These are phyloP conservation scores for Penicillium italicum DNA, from an alignment of 2,329 filamentous ascomycete species.

Conservation along the genomic window DNA sequence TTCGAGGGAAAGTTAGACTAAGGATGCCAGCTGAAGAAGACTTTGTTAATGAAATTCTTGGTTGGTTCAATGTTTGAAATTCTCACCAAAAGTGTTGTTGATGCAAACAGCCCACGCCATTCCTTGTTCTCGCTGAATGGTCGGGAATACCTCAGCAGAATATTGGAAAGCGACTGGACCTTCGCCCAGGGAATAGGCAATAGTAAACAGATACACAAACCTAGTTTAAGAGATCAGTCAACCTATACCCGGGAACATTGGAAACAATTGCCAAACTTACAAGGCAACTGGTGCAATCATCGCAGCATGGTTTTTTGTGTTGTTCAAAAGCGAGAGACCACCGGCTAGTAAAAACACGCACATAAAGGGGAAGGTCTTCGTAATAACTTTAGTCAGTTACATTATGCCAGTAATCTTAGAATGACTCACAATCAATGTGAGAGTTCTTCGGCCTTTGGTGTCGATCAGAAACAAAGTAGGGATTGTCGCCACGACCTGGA, in stretches of 20 bases:
- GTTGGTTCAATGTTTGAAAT: constrained; percentile 3
- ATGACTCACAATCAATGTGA: constrained; percentile 32
- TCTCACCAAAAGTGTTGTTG: constrained; percentile 26
- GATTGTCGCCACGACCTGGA: constrained; percentile 61
- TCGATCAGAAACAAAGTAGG: constrained; percentile 63
- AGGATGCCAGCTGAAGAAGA: constrained; percentile 42
- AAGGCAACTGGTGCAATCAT: constrained; percentile 24
- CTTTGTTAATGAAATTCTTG: constrained; percentile 10
- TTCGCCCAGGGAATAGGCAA: constrained; percentile 61
- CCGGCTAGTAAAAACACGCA: constrained; percentile 59
- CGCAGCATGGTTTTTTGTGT: constrained; percentile 34
- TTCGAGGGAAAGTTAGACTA: constrained; percentile 47
- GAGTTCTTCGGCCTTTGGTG: constrained; percentile 59
- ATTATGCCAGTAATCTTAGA: not conserved
- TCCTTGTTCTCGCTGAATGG: constrained; percentile 47
- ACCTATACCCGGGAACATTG: not conserved
- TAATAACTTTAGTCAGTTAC: constrained; percentile 27
- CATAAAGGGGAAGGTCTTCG: constrained; percentile 65
- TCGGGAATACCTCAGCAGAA: constrained; percentile 52
- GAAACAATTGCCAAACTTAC: constrained; percentile 3
- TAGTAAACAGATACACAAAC: constrained; percentile 62
- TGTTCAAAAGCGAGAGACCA: constrained; percentile 53
- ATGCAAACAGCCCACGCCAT: constrained; percentile 31
- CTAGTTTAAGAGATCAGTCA: constrained; percentile 48
- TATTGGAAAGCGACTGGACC: constrained; percentile 52